Base-by-base conservation (phyloP, 2,329 filamentous ascomycete genomes). In the Cercospora beticola region DNA sequence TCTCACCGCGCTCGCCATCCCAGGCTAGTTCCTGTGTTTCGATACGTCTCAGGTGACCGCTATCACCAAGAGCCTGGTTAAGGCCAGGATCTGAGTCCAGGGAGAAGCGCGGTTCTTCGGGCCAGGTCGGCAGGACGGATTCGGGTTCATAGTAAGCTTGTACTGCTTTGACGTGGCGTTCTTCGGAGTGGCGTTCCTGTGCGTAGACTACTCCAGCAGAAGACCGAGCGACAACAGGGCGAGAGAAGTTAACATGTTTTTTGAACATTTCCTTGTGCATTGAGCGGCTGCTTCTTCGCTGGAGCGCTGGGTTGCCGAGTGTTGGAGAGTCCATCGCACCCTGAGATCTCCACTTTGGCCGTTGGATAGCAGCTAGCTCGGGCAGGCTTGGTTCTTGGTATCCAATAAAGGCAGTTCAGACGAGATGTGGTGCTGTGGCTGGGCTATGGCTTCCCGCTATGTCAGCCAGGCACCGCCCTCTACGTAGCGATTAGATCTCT, bases 91-190 rank as follows among this genome's bases (percentile, higher is more conserved):
- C 56, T 52, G 60, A 18, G 26, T 68, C 67, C n/a, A 64, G 52
- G 14, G 69, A 69, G 60, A 67, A 64, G 10, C 72, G 71, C 23
- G 71, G 68, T 54, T 73, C 67, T 9, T 56, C 46, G 16, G 68
- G 73, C 14, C 65, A 64, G 12, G 56, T 16, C 12, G 61, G 31
- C 23, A 64, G 62, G 16, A 31, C 43, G 18, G 46, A 36, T 7
- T 60, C 49, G 14, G 56, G 54, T 43, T 68, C 57, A 46, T 68
- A 65, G 46, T 65, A 65, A 31, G 66, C 66, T 10, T 65, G 46
- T 10, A 65, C 62, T 14, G 66, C 43, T 30, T 64, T 68, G 10
- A 67, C 59, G 46, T 66, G 49, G 21, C 16, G 43, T n/a, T 61
- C 36, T 23, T 57, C 58, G 16, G 60, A 36, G 14, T 40, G 23